A percentile compares a stretch with the other conserved stretches of the same genome.
Conservation (phyloP, 441 rosid genomes). For the Adansonia grandidieri region DNA sequence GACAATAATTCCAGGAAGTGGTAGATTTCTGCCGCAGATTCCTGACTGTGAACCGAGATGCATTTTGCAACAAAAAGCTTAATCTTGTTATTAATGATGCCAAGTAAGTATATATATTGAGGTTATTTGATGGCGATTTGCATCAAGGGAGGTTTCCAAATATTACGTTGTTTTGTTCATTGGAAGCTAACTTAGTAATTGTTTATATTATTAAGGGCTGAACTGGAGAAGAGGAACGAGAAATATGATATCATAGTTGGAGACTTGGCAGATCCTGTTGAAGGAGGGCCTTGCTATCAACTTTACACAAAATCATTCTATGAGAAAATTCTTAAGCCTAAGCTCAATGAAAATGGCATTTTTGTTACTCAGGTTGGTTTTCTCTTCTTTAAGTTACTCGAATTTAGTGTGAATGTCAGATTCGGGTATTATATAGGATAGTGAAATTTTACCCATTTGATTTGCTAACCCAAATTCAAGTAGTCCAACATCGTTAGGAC, state of each 20-base stretch:
- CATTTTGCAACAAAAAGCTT: constrained; percentile 73
- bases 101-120: constrained; percentile 52
- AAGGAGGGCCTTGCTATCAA: constrained; percentile 96
- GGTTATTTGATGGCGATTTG: background rate
- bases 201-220: constrained; percentile 56
- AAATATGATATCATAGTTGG: constrained; percentile 86
- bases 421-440: too few relatives aligned
- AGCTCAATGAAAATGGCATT: constrained; percentile 71
- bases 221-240: constrained; percentile 69
- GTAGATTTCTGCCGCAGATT: constrained; percentile 75
- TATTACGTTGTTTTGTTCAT: background rate
- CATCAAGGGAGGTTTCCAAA: background rate
- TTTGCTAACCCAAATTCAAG: too few relatives aligned
- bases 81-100: constrained; percentile 78
- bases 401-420: too few relatives aligned
- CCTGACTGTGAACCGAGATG: constrained; percentile 71
- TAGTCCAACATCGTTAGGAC: too few relatives aligned
- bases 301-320: constrained; percentile 95
- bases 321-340: constrained; percentile 72
- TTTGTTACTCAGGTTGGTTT: constrained; percentile 80
- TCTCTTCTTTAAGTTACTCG: background rate
- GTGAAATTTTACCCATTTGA: too few relatives aligned
- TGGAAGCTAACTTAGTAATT: background rate
- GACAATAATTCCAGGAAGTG: constrained; percentile 60
- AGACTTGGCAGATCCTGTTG: constrained; percentile 94